These are phyloP conservation scores for Cordia subcordata DNA, from an alignment of 257 asterid genomes.

Conservation along the genomic window DNA sequence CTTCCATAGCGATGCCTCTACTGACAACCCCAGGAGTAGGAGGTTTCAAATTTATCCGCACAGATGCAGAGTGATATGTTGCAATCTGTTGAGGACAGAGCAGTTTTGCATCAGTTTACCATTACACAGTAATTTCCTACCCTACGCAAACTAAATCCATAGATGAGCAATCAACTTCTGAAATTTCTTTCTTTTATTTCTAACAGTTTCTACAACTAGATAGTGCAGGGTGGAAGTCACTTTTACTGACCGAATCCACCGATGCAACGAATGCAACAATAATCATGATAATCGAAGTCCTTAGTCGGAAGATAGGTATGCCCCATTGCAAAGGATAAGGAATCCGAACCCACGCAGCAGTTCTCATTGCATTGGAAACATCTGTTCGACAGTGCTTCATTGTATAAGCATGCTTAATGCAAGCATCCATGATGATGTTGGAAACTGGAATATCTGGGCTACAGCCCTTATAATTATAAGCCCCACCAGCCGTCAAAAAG, in stretches of 20 bases:
- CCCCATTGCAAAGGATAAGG: slow-evolving; percentile 99
- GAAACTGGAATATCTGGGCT: slow-evolving; percentile 78
- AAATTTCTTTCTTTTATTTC: no score
- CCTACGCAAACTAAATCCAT: no score
- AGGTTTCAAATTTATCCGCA: slow-evolving; percentile 59
- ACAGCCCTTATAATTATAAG: slow-evolving; percentile 90
- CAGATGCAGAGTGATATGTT: slow-evolving; percentile 73
- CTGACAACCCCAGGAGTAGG: slow-evolving; percentile 89
- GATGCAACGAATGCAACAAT: slow-evolving; percentile 80
- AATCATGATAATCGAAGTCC: slow-evolving; percentile 83
- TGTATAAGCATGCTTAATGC: slow-evolving; percentile 85
- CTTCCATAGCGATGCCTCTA: slow-evolving; percentile 89
- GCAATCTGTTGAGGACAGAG: slow-evolving; percentile 55
- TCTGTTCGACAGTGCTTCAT: slow-evolving; percentile 98
- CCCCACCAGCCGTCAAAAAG: slow-evolving; percentile 94
- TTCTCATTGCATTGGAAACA: slow-evolving; percentile 87
- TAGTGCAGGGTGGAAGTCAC: no score
- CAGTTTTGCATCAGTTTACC: slow-evolving; percentile 11
- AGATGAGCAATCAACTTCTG: no score
- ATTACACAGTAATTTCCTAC: not conserved
- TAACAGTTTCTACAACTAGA: no score
- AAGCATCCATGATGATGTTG: slow-evolving; percentile 75
- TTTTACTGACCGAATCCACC: slow-evolving; percentile 81
- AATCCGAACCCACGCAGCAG: slow-evolving; percentile 90
- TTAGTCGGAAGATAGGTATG: slow-evolving; percentile 73